phyloP scores from a whole-genome alignment of 208 protist genomes.

The Leishmania martiniquensis region DNA sequence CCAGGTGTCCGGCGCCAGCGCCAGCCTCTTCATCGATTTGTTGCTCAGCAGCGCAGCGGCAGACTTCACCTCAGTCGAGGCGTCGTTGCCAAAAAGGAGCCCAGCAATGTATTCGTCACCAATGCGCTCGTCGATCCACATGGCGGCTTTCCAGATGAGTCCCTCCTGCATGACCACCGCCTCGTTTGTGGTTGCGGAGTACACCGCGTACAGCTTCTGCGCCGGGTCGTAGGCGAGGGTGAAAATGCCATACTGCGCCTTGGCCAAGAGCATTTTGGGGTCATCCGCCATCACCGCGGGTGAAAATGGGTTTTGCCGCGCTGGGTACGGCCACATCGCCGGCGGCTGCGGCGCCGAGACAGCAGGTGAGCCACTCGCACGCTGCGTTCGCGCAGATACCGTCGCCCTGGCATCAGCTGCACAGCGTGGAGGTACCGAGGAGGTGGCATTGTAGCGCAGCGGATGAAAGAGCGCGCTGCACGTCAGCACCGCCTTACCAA shows the following conservation, averaged over 20 bases:
- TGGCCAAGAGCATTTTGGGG: conserved; percentile 71
- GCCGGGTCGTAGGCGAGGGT: conserved; percentile 58
- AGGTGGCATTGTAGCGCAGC: conserved; percentile 15
- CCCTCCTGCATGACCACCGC: conserved; percentile 48
- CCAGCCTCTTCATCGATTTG: conserved; percentile 73
- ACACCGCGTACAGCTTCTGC: conserved; percentile 58
- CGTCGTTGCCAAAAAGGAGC: conserved; percentile 74
- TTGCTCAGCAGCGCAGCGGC: conserved; percentile 42
- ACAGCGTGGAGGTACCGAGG: conserved; percentile 5
- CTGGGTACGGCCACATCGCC: conserved; percentile 31
- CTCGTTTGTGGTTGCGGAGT: conserved; percentile 84
- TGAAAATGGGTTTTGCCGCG: conserved; percentile 62
- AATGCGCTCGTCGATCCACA: conserved; percentile 86
- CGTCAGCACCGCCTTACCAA: background rate
- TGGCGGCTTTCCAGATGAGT: conserved; percentile 74
- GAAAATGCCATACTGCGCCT: conserved; percentile 85
- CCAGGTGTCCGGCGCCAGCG: conserved; percentile 79
- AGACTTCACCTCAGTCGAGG: conserved; percentile 44
- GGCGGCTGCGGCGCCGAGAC: conserved; percentile 1
- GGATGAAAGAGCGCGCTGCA: background rate
- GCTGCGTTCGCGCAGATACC: conserved; percentile 5
- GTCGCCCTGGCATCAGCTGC: conserved; percentile 1
- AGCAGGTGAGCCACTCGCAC: background rate
- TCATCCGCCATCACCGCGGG: conserved; percentile 34
- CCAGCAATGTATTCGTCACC: conserved; percentile 86